Evolutionary conservation across 2,329 filamentous ascomycete genomes (phyloP).

Genomic region (Aureobasidium sp.): DNA sequence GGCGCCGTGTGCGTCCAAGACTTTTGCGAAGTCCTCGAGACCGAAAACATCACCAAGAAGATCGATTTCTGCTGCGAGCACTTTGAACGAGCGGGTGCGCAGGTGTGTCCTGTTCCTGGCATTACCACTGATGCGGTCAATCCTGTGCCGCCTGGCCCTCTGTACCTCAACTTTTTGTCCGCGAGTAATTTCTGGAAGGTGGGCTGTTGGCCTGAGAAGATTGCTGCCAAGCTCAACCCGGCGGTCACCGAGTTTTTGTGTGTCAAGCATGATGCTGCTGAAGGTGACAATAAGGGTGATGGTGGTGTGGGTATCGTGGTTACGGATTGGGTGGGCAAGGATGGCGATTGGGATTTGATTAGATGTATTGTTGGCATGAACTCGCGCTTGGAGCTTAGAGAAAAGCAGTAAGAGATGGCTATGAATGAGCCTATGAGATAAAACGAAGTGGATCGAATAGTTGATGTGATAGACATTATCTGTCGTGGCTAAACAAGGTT

Average conservation of each 20-base stretch:
- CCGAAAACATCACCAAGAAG: constrained; percentile 71
- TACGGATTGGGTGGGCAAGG: constrained; percentile 84
- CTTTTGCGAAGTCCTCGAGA: constrained; percentile 81
- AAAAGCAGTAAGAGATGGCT: constrained; percentile 14
- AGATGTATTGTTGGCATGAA: constrained; percentile 90
- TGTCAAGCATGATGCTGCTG: constrained; percentile 40
- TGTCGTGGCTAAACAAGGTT: too few relatives aligned
- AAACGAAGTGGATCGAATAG: not conserved
- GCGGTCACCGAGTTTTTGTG: constrained; percentile 56
- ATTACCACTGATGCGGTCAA: constrained; percentile 32
- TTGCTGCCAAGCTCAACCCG: constrained; percentile 83
- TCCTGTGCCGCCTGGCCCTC: constrained; percentile 48
- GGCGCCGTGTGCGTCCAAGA: constrained; percentile 83
- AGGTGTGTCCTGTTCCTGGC: constrained; percentile 33
- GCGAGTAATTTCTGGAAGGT: constrained; percentile 93
- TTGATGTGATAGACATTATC: too few relatives aligned
- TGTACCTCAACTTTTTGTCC: constrained; percentile 86
- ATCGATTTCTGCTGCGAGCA: constrained; percentile 67
- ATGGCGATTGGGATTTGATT: constrained; percentile 86
- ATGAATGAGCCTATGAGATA: not conserved
- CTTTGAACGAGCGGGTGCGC: constrained; percentile 57
- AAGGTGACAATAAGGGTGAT: constrained; percentile 24
- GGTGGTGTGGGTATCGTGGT: constrained; percentile 82
- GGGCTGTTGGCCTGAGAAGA: constrained; percentile 86
- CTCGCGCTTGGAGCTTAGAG: constrained; percentile 45